phyloP scores from a whole-genome alignment of 768 basidiomycete species.

The Terana coerulea region DNA sequence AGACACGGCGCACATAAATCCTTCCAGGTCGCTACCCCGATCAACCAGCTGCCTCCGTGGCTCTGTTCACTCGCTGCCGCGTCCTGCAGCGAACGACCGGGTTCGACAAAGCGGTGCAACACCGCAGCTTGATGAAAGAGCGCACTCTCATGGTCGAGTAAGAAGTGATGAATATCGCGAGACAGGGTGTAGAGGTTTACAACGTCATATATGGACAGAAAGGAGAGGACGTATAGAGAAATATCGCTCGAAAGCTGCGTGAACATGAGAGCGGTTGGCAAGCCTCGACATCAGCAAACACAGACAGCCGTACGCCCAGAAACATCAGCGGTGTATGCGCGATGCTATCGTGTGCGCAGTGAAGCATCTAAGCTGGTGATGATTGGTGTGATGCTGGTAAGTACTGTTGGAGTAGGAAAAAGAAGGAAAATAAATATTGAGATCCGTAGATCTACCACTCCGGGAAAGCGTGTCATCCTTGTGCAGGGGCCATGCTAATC shows the following conservation, averaged over 20 bases:
- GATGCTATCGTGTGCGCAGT: not conserved
- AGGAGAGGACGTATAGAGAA: slow-evolving; percentile 19
- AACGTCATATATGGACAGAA: slow-evolving; percentile 18
- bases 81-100: slow-evolving; percentile 16
- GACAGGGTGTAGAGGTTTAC: slow-evolving; percentile 13
- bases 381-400: not conserved
- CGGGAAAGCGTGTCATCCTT: slow-evolving; percentile 99
- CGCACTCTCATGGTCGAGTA: slow-evolving; percentile 15
- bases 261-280: slow-evolving; percentile 9
- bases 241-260: slow-evolving; percentile 17
- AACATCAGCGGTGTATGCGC: not conserved
- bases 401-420: not conserved
- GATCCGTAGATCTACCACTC: slow-evolving; percentile 65
- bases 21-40: slow-evolving; percentile 18
- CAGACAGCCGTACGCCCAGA: too few species aligned
- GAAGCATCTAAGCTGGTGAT: not conserved
- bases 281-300: not conserved
- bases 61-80: not conserved
- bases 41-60: slow-evolving; percentile 7
- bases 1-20: slow-evolving; percentile 15
- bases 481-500: slow-evolving; percentile 99
- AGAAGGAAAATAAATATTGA: slow-evolving; percentile 33
- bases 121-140: slow-evolving; percentile 23
- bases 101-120: slow-evolving; percentile 16
- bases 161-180: slow-evolving; percentile 11